Evolutionary conservation across 2,329 filamentous ascomycete genomes (phyloP).

Genomic region (Neofusicoccum sp.): DNA sequence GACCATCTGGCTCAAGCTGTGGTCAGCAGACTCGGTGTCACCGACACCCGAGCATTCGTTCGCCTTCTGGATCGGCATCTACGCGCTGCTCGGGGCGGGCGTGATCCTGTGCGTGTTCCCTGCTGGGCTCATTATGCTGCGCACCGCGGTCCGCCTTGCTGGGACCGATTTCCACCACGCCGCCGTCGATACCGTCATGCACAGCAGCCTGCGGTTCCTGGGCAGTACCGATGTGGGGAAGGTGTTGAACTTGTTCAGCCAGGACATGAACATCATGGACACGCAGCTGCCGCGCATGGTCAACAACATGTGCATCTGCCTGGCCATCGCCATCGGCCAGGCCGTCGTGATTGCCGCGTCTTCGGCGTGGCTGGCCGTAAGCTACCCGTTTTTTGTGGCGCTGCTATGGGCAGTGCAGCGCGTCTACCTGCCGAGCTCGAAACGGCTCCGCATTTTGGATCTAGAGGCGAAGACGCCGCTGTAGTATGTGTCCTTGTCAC

Average conservation of each 20-base stretch:
- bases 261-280: conserved; percentile 49
- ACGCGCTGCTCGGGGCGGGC: conserved; percentile 29
- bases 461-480: conserved; percentile 52
- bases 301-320: conserved; percentile 30
- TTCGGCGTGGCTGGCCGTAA: conserved; percentile 40
- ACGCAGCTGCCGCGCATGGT: conserved; percentile 40
- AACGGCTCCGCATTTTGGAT: conserved; percentile 52
- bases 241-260: conserved; percentile 47
- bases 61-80: conserved; percentile 35
- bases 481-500: conserved; percentile 30
- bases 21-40: neutral
- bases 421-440: conserved; percentile 48
- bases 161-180: neutral
- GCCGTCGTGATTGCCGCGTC: conserved; percentile 38
- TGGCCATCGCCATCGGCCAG: neutral
- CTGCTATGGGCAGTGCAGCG: conserved; percentile 44
- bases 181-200: conserved; percentile 4
- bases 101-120: conserved; percentile 21
- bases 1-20: neutral
- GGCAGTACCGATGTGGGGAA: conserved; percentile 45
- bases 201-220: conserved; percentile 45
- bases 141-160: neutral
- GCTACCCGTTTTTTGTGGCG: conserved; percentile 35
- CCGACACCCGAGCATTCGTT: conserved; percentile 10
- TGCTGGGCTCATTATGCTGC: neutral